Evolutionary conservation across 2,329 filamentous ascomycete genomes (phyloP), one percentile per base, ranked within the genome.

Genomic region (Talaromyces sp.): DNA sequence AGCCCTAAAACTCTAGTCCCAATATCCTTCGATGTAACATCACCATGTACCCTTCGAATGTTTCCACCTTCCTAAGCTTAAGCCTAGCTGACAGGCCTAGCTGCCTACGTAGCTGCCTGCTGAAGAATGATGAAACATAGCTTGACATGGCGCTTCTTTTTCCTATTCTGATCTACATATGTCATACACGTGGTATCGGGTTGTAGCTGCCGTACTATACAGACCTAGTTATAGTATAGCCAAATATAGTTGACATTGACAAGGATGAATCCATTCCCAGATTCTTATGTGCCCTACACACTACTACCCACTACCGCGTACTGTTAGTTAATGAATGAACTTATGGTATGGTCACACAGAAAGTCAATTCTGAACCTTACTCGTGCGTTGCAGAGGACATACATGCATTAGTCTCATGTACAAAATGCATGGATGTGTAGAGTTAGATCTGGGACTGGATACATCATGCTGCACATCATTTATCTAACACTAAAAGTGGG

Each of bases 381-480:
- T n/a, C 25, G 2, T n/a, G 27, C 15, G 49, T 51, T 31, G 17
- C 25, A 51, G 11, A 51, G 1, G 5, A 11, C 49, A 13, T 36
- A 36, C 53, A 56, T 56, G 53, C 53, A 56, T 56, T 56, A 56
- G 53, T 38, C n/a, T 38, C 53, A 56, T 56, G 53, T 56, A 56
- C n/a, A 56, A 25, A 56, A 15, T 56, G 53, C 53, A 56, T 56
- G 53, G 53, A 56, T 25, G 53, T 56, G 31, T 36, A 2, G 27
- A 53, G 1, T 34, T 22, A 2, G 27, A 54, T 15, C 29, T 54
- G 5, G 3, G 29, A 34, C 27, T 34, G 8, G 15, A 10, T 29
- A 51, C 6, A 51, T 29, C 7, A 53, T 22, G 17, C 29, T 56
- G n/a, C 29, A 54, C 29, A 19, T 34, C 27, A 54, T n/a, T n/a